Base-by-base conservation (phyloP, 805 yeast genomes). In the Dipodascus geniculatus region DNA sequence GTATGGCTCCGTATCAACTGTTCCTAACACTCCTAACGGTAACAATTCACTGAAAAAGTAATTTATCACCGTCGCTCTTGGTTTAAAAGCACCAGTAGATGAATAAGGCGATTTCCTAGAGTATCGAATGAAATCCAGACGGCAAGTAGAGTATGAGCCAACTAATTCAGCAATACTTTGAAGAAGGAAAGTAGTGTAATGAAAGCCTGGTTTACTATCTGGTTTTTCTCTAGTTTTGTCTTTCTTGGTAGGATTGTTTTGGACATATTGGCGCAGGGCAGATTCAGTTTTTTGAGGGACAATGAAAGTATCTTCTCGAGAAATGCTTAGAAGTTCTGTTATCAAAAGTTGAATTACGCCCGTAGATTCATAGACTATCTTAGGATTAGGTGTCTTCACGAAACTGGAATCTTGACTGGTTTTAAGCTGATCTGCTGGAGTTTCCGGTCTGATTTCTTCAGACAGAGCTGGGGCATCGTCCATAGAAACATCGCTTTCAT, bases 101-200 rank as follows among this genome's bases (percentile, higher is more conserved):
- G 74, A 69, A 35, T 53, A 64, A 61, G 53, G 56, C 55, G 65
- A 52, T 64, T 82, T 81, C 71, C 82, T 83, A 1, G 91, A 81
- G 60, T 79, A 90, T 0, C 91, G 82, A 54, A 89, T 69, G 61
- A 90, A 85, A 61, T 89, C 96, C 51, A 85, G 74, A 65, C 90
- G 90, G 51, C 89, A 79, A 57, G 82, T 83, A 57, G 82, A 84
- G 64, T 89, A 90, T 1, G 96, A 85, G 1, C 82, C 78, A 4
- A 90, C 66, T 4, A 88, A 68, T 59, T 90, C 97, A 0, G 82
- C 75, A 42, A 89, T 66, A 0, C 80, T 68, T 58, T 82, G 86
- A 42, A 90, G 68, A 49, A 90, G 67, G 65, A 83, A 89, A 48
- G 83, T 76, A 55, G 81, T 79, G 60, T 85, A 83, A 62, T 85